These are phyloP conservation scores for Symbiotaphrina buchneri DNA, from an alignment of 495 filamentous ascomycete genomes.

Conservation along the genomic window DNA sequence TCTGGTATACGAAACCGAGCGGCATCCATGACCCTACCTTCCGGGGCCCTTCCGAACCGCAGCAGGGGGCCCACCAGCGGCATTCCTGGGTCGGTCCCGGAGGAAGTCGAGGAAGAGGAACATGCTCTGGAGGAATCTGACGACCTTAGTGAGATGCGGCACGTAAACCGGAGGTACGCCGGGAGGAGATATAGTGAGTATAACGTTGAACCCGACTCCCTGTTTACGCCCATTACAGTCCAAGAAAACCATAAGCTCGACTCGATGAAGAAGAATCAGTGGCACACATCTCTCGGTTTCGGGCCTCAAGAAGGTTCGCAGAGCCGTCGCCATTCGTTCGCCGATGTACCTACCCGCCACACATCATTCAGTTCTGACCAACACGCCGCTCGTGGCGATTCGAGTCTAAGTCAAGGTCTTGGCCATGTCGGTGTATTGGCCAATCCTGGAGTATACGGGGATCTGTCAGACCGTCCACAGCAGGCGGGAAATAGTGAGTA, in stretches of 20 bases:
- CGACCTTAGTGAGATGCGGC: constrained; percentile 34
- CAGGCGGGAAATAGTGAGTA: constrained; percentile 22
- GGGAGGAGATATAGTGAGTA: constrained; percentile 42
- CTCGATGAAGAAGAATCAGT: constrained; percentile 59
- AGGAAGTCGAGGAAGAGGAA: constrained; percentile 33
- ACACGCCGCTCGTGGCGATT: constrained; percentile 31
- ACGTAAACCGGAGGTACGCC: constrained; percentile 16
- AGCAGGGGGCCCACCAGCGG: not conserved
- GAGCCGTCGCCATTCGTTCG: constrained; percentile 91
- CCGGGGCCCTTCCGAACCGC: not conserved
- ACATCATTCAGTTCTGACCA: constrained; percentile 43
- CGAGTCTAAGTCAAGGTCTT: too few relatives aligned
- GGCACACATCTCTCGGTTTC: constrained; percentile 76
- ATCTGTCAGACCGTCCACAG: too few relatives aligned
- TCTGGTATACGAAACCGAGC: constrained; percentile 29
- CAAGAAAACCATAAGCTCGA: constrained; percentile 56
- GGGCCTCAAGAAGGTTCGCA: constrained; percentile 49
- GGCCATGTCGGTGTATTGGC: too few relatives aligned
- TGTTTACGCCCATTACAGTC: constrained; percentile 27
- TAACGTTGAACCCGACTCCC: constrained; percentile 25
- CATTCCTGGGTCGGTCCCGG: not conserved
- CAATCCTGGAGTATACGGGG: too few relatives aligned
- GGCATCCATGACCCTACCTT: not conserved
- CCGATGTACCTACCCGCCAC: constrained; percentile 54
- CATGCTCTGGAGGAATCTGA: constrained; percentile 49